phyloP scores from a whole-genome alignment of 352 stramenopile genomes.

The Phytophthora sansomeana region DNA sequence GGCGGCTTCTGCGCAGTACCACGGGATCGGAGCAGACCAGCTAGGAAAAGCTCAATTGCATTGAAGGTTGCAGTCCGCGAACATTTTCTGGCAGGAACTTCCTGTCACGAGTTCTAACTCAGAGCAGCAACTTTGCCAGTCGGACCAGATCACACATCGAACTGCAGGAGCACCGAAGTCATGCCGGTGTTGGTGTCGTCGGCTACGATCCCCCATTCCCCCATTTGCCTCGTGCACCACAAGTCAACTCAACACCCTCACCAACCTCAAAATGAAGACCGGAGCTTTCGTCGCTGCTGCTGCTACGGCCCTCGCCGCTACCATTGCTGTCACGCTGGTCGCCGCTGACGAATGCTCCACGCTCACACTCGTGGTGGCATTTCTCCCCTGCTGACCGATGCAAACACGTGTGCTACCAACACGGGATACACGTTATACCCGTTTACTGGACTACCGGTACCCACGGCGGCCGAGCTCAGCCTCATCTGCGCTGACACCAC shows the following conservation, averaged over 20 bases:
- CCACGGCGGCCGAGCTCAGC: conserved; percentile 20
- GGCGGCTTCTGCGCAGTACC: conserved; percentile 15
- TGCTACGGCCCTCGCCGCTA: too few relatives aligned
- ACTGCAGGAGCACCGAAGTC: not conserved
- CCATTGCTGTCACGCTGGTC: too few relatives aligned
- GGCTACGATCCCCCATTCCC: conserved; percentile 20
- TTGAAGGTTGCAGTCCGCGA: not conserved
- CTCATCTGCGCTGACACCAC: conserved; percentile 34
- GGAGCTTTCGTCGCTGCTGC: too few relatives aligned
- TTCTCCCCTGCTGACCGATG: too few relatives aligned
- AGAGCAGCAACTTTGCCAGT: not conserved
- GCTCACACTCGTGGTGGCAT: too few relatives aligned
- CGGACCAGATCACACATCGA: conserved; percentile 25
- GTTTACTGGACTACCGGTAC: conserved; percentile 37
- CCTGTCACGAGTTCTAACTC: too few relatives aligned
- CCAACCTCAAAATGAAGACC: too few relatives aligned
- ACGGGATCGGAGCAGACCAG: not conserved
- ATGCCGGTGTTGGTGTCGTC: conserved; percentile 4
- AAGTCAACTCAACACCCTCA: too few relatives aligned
- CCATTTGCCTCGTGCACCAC: conserved; percentile 17
- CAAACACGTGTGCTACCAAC: conserved; percentile 31
- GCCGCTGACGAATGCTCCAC: too few relatives aligned
- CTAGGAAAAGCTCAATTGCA: not conserved
- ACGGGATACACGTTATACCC: conserved; percentile 39
- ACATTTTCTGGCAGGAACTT: not conserved